Evolutionary conservation across 768 basidiomycete genomes (phyloP).

Genomic region (Pseudohyphozyma bogoriensis): DNA sequence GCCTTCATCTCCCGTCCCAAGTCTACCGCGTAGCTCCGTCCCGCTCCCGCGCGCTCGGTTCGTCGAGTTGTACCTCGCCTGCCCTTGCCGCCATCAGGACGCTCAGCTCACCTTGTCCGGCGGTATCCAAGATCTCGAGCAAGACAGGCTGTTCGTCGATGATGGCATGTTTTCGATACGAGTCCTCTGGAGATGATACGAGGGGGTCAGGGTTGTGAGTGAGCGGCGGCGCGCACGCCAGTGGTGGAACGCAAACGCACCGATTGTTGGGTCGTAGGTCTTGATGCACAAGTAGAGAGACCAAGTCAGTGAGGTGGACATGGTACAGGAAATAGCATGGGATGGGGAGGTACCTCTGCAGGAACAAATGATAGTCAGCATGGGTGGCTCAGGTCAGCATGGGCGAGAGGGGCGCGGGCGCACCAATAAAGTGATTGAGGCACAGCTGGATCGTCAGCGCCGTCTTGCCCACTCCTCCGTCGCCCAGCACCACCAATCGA

Average conservation of each 20-base stretch:
- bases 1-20: neutral
- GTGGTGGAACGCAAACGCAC: neutral
- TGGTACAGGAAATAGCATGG: neutral
- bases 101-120: conserved; percentile 62
- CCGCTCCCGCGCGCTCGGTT: too few relatives aligned
- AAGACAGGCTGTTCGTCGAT: conserved; percentile 31
- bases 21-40: too few relatives aligned
- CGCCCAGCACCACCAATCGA: conserved; percentile 39
- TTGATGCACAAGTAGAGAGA: too few relatives aligned
- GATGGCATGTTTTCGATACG: conserved; percentile 29
- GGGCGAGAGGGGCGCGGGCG: neutral
- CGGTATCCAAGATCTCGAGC: conserved; percentile 75
- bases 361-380: neutral
- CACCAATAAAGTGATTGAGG: conserved; percentile 32
- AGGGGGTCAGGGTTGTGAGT: neutral
- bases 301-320: too few relatives aligned
- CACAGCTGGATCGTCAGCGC: conserved; percentile 40
- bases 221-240: neutral
- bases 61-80: neutral
- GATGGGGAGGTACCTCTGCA: neutral
- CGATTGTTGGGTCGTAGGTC: conserved; percentile 35
- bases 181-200: conserved; percentile 21
- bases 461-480: conserved; percentile 44
- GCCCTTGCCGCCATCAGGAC: too few relatives aligned
- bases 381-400: neutral